phyloP scores from a whole-genome alignment of 345 rosid species.

The Aegle marmelos region DNA sequence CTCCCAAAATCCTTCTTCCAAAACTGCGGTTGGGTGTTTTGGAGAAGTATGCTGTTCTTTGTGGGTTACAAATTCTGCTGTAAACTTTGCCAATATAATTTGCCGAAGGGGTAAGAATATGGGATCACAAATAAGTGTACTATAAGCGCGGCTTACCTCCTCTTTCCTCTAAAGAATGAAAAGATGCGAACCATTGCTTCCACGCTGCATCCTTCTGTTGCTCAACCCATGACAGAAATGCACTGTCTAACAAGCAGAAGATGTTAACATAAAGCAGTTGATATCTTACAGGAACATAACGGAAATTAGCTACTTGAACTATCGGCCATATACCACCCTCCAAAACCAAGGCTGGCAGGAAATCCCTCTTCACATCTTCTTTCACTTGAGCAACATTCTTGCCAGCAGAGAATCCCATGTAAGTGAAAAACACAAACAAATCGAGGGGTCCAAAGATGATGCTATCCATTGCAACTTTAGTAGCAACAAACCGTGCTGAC shows the following conservation, averaged over 20 bases:
- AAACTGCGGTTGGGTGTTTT: conserved; percentile 9
- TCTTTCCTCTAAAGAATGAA: conserved; percentile 49
- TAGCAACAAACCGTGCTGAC: conserved; percentile 62
- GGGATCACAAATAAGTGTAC: neutral
- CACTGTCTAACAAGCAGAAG: conserved; percentile 88
- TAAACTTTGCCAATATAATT: neutral
- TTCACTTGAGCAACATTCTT: conserved; percentile 65
- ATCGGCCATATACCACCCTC: conserved; percentile 91
- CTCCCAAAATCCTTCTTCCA: conserved; percentile 11
- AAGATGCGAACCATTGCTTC: conserved; percentile 78
- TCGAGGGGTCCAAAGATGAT: conserved; percentile 86
- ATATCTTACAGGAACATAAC: conserved; percentile 77
- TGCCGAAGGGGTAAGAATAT: neutral
- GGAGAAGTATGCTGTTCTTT: conserved; percentile 3
- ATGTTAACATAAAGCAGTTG: conserved; percentile 84
- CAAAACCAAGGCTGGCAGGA: conserved; percentile 78
- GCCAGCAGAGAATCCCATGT: conserved; percentile 81
- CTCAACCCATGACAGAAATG: conserved; percentile 81
- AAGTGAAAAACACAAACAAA: conserved; percentile 76
- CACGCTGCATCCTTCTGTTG: conserved; percentile 97
- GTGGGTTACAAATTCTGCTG: conserved; percentile 9
- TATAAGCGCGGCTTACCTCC: conserved; percentile 48
- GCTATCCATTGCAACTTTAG: conserved; percentile 90
- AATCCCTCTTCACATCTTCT: conserved; percentile 88
- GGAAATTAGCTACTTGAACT: conserved; percentile 80